A percentile compares a stretch with the other conserved stretches of the same genome.
Evolutionary conservation across 176 grass and related monocot genomes (phyloP).

Genomic region (Phoenix dactylifera): DNA sequence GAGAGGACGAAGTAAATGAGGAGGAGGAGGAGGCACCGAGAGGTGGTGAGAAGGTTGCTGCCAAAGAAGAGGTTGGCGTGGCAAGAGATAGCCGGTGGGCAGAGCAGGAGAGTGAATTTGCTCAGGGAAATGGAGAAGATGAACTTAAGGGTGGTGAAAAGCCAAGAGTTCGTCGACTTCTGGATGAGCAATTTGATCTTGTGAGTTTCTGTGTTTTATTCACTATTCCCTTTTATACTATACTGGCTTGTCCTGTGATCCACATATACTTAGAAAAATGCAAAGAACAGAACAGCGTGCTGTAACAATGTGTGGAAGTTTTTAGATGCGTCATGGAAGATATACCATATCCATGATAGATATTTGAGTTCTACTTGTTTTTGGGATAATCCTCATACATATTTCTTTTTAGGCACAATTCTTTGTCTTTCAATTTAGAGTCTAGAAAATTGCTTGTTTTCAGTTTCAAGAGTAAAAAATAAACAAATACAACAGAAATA

Average conservation of each 20-base stretch:
- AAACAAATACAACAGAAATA: too few relatives aligned
- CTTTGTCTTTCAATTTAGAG: too few relatives aligned
- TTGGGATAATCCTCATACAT: too few relatives aligned
- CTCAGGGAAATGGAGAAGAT: slow-evolving; percentile 11
- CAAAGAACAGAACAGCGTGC: too few relatives aligned
- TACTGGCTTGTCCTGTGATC: not conserved
- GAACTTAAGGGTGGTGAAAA: slow-evolving; percentile 33
- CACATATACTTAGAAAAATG: too few relatives aligned
- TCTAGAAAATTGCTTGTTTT: too few relatives aligned
- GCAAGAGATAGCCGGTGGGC: not conserved
- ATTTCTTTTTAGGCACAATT: too few relatives aligned
- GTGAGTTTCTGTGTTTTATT: slow-evolving; percentile 22
- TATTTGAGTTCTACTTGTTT: too few relatives aligned
- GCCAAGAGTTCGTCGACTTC: slow-evolving; percentile 41
- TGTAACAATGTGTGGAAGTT: too few relatives aligned
- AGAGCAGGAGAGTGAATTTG: not conserved
- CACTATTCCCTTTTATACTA: not conserved
- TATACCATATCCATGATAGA: too few relatives aligned
- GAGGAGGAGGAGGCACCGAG: slow-evolving; percentile 18
- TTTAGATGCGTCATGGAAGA: too few relatives aligned
- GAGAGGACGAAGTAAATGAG: slow-evolving; percentile 22
- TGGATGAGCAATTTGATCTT: slow-evolving; percentile 95
- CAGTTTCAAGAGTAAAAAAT: too few relatives aligned
- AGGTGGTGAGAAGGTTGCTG: slow-evolving; percentile 16
- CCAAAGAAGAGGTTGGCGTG: not conserved